A percentile compares a stretch with the other conserved stretches of the same genome.
Evolutionary conservation across 805 yeast species (phyloP).

Genomic region (Kluyveromyces wickerhamii): DNA sequence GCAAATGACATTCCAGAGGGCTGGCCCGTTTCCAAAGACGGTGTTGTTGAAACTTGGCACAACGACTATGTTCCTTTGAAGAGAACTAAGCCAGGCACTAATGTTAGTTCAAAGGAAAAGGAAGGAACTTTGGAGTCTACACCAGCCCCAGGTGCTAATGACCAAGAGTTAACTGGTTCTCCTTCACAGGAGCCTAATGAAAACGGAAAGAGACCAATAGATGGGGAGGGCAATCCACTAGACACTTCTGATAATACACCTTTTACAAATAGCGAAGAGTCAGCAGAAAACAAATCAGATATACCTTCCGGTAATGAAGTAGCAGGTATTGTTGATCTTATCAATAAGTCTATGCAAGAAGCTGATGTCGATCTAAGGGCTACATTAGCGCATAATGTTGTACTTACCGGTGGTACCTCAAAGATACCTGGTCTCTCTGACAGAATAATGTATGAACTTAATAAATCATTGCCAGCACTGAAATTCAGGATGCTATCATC

Average conservation of each 20-base stretch:
- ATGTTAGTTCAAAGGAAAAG: slow-evolving; percentile 24
- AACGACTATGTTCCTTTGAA: slow-evolving; percentile 72
- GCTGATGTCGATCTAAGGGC: slow-evolving; percentile 79
- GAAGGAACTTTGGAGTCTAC: slow-evolving; percentile 25
- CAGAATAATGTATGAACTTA: slow-evolving; percentile 62
- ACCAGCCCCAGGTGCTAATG: slow-evolving; percentile 17
- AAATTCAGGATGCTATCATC: slow-evolving; percentile 77
- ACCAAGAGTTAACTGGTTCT: slow-evolving; percentile 9
- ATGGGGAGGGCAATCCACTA: slow-evolving; percentile 11
- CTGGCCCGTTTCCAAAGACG: slow-evolving; percentile 37
- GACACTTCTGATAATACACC: not conserved
- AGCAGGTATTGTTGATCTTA: slow-evolving; percentile 53
- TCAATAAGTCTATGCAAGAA: slow-evolving; percentile 44
- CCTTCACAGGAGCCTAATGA: slow-evolving; percentile 17
- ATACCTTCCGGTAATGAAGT: slow-evolving; percentile 12
- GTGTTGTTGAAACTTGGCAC: slow-evolving; percentile 44
- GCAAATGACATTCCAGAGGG: slow-evolving; percentile 33
- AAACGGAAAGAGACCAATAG: slow-evolving; percentile 26
- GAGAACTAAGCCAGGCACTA: slow-evolving; percentile 36
- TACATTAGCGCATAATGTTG: slow-evolving; percentile 79
- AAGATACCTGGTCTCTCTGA: slow-evolving; percentile 76
- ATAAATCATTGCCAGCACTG: slow-evolving; percentile 67
- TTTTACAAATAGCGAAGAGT: not conserved
- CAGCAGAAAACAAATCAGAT: not conserved
- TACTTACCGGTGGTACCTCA: slow-evolving; percentile 79